Base-by-base conservation (phyloP, 352 stramenopile genomes). In the Phytophthora nicotianae region DNA sequence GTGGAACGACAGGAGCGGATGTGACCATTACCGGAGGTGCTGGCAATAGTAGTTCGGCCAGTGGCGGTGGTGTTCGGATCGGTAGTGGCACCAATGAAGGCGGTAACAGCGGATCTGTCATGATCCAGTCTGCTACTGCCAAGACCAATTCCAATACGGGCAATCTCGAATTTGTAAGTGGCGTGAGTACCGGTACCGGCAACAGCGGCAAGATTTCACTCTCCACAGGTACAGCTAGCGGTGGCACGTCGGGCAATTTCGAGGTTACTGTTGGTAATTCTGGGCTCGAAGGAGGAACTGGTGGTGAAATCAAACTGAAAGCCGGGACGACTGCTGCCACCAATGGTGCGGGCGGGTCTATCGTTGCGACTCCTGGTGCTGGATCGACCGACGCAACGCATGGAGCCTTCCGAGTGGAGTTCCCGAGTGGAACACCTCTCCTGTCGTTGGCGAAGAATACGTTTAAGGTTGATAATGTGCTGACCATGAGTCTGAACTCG, bases 341-440 rank as follows among this genome's bases (percentile, higher is more conserved):
- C 21, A 69, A 59, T 14, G 81, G 79, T 8, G 75, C 13, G 4
- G 32, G 32, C 8, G 32, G 79, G 0, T 74, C 69, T 10, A 66
- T 90, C 10, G 60, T 81, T 14, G 48, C 72, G 24, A 83, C 68
- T 1, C 77, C 76, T 7, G 80, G 77, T 2, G 49, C 58, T 58
- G 75, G 77, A 14, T 47, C 62, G 2, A 69, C 20, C 5, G 49
- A 71, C 29, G 24, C 49, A 2, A 52, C 26, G 0, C 58, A 84
- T 23, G 77, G 77, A 2, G 51, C 53, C 21, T 86, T 86, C 43
- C 63, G 66, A 8, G 72, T 84, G 9, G 74, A 84, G 27, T 77
- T 74, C 55, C 65, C 68, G 11, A 72, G 42, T 23, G 62, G 46
- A 0, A 62, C 64, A 0, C 29, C 61, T 3, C 50, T 86, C 1